phyloP scores from a whole-genome alignment of 176 grass and related monocot species.

The Oryza rufipogon region DNA sequence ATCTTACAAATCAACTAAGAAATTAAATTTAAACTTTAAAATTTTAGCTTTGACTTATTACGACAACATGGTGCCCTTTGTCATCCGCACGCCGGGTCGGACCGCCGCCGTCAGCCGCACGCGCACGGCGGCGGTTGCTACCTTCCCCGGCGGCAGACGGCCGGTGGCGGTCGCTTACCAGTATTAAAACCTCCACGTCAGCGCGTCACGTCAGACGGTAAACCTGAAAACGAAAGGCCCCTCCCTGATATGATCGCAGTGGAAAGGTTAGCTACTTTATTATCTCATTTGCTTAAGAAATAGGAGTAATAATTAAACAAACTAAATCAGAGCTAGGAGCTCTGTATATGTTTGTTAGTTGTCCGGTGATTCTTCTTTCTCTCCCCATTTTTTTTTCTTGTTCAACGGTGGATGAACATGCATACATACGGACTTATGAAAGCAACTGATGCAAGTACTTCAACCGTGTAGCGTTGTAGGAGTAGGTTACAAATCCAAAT shows the following conservation, averaged over 20 bases:
- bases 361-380: neutral
- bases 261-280: neutral
- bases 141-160: neutral
- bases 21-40: too few relatives aligned
- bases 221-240: neutral
- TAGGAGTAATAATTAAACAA: neutral
- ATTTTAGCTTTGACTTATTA: too few relatives aligned
- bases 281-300: too few relatives aligned
- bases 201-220: neutral
- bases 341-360: neutral
- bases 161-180: conserved; percentile 40
- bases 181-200: conserved; percentile 36
- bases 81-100: neutral
- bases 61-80: neutral
- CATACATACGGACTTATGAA: neutral
- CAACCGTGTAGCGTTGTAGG: neutral
- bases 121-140: conserved; percentile 3
- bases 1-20: too few relatives aligned
- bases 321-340: neutral
- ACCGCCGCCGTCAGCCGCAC: conserved; percentile 22
- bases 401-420: neutral
- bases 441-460: neutral
- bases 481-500: neutral
- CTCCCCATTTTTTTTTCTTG: neutral
- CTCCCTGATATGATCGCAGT: neutral